Evolutionary conservation across 768 basidiomycete species (phyloP).

Genomic region (Neoboletus magnificus): DNA sequence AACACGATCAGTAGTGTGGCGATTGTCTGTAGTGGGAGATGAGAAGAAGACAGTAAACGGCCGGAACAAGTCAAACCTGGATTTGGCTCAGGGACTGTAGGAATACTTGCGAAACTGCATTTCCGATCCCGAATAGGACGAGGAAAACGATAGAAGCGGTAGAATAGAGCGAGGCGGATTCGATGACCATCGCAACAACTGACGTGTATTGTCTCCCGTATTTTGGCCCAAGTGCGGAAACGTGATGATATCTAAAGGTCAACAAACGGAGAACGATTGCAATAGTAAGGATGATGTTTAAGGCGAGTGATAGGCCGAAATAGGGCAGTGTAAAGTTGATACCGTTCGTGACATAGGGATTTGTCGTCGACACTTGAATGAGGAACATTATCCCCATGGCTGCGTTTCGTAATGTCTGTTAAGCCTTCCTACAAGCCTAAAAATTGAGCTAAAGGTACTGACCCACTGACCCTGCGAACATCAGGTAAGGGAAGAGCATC

Average conservation of each 20-base stretch:
- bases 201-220: conserved; percentile 29
- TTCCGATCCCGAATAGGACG: conserved; percentile 20
- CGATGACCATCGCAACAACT: conserved; percentile 34
- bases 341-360: conserved; percentile 6
- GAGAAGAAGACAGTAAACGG: background rate
- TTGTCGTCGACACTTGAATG: conserved; percentile 13
- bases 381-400: conserved; percentile 10
- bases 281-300: no score
- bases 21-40: background rate
- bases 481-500: conserved; percentile 6
- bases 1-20: conserved; percentile 4
- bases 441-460: no score
- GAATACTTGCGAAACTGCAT: conserved; percentile 26
- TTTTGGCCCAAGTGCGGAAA: conserved; percentile 17
- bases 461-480: no score
- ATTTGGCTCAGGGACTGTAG: conserved; percentile 27
- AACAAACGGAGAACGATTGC: background rate
- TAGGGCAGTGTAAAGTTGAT: conserved; percentile 23
- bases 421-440: background rate
- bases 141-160: conserved; percentile 29
- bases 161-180: conserved; percentile 33
- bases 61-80: conserved; percentile 18
- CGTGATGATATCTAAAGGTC: conserved; percentile 8
- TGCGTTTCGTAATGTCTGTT: background rate
- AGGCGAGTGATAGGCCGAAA: conserved; percentile 13